These are phyloP conservation scores for Citrus hindsii DNA, from an alignment of 345 rosid species.

Conservation along the genomic window DNA sequence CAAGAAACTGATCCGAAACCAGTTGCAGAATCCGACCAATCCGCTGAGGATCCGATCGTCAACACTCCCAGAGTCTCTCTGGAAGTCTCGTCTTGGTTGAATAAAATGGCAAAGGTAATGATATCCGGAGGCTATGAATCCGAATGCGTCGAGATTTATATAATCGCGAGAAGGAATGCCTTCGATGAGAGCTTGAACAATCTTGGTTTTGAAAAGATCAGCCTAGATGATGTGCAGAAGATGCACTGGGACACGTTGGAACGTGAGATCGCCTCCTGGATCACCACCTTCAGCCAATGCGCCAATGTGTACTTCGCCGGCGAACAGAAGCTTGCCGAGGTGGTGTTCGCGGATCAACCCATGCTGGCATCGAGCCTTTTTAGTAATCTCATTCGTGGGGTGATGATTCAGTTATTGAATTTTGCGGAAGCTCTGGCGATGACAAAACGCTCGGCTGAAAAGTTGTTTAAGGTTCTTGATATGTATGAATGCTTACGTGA, in stretches of 20 bases:
- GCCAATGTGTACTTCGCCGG: constrained; percentile 46
- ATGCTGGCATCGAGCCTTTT: constrained; percentile 38
- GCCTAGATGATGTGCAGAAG: constrained; percentile 80
- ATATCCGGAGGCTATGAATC: constrained; percentile 59
- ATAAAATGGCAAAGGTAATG: constrained; percentile 57
- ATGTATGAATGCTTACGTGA: constrained; percentile 73
- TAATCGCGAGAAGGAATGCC: constrained; percentile 48
- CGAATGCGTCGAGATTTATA: constrained; percentile 69
- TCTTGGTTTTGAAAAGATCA: constrained; percentile 64
- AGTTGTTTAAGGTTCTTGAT: constrained; percentile 79
- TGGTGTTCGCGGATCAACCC: constrained; percentile 36
- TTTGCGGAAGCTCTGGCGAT: constrained; percentile 76
- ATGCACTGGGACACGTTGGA: constrained; percentile 76
- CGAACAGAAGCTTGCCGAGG: constrained; percentile 51
- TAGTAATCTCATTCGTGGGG: constrained; percentile 43
- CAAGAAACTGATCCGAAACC: not conserved
- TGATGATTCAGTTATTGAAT: constrained; percentile 63
- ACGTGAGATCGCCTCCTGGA: constrained; percentile 73
- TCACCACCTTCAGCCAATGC: constrained; percentile 55
- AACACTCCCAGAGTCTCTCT: constrained; percentile 39
- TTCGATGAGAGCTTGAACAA: constrained; percentile 48
- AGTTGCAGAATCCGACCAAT: constrained; percentile 21
- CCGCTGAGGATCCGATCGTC: not conserved
- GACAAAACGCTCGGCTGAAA: constrained; percentile 66
- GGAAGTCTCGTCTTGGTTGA: constrained; percentile 41